phyloP scores from a whole-genome alignment of 2,329 filamentous ascomycete genomes.

The Ceratocystis ficicola region DNA sequence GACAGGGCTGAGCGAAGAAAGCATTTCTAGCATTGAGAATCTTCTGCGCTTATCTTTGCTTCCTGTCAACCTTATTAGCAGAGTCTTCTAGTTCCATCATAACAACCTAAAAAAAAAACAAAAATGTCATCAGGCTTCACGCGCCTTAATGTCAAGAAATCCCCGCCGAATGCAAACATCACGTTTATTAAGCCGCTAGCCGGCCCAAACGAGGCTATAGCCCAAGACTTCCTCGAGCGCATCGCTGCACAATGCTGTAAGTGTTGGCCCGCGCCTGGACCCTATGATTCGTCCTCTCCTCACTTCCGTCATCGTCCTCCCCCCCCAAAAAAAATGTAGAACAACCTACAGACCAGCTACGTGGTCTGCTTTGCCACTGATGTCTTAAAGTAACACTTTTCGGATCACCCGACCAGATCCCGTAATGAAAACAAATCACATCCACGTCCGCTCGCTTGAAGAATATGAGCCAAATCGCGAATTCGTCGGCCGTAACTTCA shows the following conservation, averaged over 20 bases:
- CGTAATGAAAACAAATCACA: constrained; percentile 53
- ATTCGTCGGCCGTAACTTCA: constrained; percentile 83
- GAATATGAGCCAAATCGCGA: constrained; percentile 71
- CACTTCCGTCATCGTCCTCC: too few relatives aligned
- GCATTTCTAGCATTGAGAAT: too few relatives aligned
- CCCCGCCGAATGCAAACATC: constrained; percentile 64
- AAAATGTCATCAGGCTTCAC: constrained; percentile 66
- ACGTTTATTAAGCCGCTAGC: constrained; percentile 74
- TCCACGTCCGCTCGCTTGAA: constrained; percentile 55
- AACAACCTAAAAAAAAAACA: constrained; percentile 11
- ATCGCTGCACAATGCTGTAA: constrained; percentile 68
- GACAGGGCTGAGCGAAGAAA: too few relatives aligned
- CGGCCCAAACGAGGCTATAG: constrained; percentile 48
- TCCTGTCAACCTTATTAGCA: too few relatives aligned
- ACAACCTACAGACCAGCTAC: not conserved
- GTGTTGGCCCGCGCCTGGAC: constrained; percentile 23
- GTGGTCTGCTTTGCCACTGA: not conserved
- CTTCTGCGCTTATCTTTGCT: too few relatives aligned
- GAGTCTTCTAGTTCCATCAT: not conserved
- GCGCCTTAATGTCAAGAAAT: constrained; percentile 61
- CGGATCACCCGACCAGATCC: constrained; percentile 37
- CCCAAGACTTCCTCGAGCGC: constrained; percentile 60
- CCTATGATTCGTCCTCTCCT: not conserved
- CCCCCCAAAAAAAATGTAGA: not conserved
- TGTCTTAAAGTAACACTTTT: not conserved